Conservation (phyloP, 257 asterid genomes). For the Nyctanthes arbortristis region DNA sequence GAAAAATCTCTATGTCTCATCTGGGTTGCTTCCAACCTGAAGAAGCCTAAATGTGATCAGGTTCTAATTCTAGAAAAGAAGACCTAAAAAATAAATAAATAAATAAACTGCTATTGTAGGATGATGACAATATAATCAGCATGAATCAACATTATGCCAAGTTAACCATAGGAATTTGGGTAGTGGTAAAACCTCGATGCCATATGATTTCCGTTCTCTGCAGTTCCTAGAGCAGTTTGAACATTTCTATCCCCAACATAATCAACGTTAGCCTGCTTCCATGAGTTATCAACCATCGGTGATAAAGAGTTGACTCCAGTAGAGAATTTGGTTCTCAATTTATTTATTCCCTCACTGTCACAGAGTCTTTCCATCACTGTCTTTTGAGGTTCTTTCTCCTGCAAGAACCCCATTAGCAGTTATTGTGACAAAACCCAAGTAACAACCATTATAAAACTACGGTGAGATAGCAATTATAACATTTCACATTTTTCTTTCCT, state of each 20-base stretch:
- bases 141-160: slow-evolving; percentile 18
- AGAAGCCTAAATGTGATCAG: slow-evolving; percentile 40
- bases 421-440: slow-evolving; percentile 18
- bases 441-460: slow-evolving; percentile 10
- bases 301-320: slow-evolving; percentile 33
- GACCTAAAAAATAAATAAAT: too few relatives aligned
- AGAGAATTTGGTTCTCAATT: slow-evolving; percentile 27
- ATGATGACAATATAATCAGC: slow-evolving; percentile 23
- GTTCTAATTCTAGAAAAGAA: slow-evolving; percentile 25
- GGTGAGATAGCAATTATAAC: slow-evolving; percentile 14
- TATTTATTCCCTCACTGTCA: slow-evolving; percentile 34
- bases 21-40: slow-evolving; percentile 56
- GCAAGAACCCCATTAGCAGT: slow-evolving; percentile 49
- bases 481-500: slow-evolving; percentile 16
- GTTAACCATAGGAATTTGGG: slow-evolving; percentile 19
- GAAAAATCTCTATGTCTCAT: slow-evolving; percentile 53
- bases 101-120: slow-evolving; percentile 15
- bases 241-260: slow-evolving; percentile 28
- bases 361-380: slow-evolving; percentile 35
- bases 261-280: slow-evolving; percentile 30
- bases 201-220: slow-evolving; percentile 28
- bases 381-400: slow-evolving; percentile 45
- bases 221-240: slow-evolving; percentile 32
- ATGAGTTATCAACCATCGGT: slow-evolving; percentile 28
- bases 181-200: slow-evolving; percentile 53